Evolutionary conservation across 768 basidiomycete species (phyloP).

Genomic region (Paxillus rubicundulus): DNA sequence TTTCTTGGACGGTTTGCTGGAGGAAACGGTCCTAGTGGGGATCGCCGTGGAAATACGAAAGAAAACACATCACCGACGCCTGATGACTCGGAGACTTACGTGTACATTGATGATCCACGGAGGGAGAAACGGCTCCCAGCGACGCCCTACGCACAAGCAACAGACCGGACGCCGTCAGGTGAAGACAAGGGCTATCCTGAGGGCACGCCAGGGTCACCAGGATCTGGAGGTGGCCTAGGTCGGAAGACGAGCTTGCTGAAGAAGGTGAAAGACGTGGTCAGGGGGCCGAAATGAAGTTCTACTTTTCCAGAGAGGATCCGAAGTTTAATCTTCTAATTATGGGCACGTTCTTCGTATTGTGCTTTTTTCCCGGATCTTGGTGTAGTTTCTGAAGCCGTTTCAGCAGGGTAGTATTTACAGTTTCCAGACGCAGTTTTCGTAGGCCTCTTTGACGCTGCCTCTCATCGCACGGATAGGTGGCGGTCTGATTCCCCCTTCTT

Average conservation of each 20-base stretch:
- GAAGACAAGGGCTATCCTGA: slow-evolving; percentile 53
- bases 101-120: slow-evolving; percentile 55
- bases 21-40: slow-evolving; percentile 26
- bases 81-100: slow-evolving; percentile 52
- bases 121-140: slow-evolving; percentile 55
- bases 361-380: slow-evolving; percentile 3
- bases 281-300: slow-evolving; percentile 44
- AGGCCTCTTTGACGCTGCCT: neutral
- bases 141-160: slow-evolving; percentile 35
- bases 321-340: slow-evolving; percentile 4
- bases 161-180: slow-evolving; percentile 23
- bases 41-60: slow-evolving; percentile 36
- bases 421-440: neutral
- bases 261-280: slow-evolving; percentile 73
- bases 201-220: slow-evolving; percentile 34
- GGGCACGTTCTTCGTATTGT: slow-evolving; percentile 8
- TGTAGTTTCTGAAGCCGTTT: slow-evolving; percentile 9
- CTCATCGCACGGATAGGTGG: too few species aligned
- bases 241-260: slow-evolving; percentile 78
- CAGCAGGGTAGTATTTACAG: slow-evolving; percentile 7
- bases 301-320: slow-evolving; percentile 4
- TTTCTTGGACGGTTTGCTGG: slow-evolving; percentile 72
- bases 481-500: neutral
- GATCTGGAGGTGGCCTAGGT: slow-evolving; percentile 46
- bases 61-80: slow-evolving; percentile 31